Evolutionary conservation across 345 rosid genomes (phyloP).

Genomic region (Hirschfeldia incana): DNA sequence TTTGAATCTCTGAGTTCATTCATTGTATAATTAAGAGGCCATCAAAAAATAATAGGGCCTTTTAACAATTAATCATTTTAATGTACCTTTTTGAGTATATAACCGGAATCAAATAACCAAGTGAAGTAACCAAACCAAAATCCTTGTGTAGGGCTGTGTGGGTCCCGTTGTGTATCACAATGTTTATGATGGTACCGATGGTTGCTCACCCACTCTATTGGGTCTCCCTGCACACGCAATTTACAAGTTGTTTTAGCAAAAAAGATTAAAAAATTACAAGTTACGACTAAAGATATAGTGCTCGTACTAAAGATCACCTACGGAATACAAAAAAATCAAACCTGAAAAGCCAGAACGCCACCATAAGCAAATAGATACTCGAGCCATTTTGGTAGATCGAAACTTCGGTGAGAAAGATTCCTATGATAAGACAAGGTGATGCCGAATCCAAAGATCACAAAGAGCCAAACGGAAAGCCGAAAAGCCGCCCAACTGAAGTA

Average conservation of each 20-base stretch:
- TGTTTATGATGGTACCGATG: conserved; percentile 82
- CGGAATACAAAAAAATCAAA: background rate
- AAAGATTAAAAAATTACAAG: background rate
- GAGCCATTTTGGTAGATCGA: conserved; percentile 73
- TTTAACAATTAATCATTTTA: background rate
- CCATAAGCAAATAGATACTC: conserved; percentile 76
- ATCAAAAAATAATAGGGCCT: background rate
- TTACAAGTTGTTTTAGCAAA: too few relatives aligned
- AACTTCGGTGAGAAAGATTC: conserved; percentile 68
- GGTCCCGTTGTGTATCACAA: conserved; percentile 73
- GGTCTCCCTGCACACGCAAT: conserved; percentile 35
- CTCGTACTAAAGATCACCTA: too few relatives aligned
- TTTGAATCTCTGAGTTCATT: too few relatives aligned
- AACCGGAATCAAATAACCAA: conserved; percentile 63
- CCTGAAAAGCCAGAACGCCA: conserved; percentile 68
- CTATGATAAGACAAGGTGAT: conserved; percentile 66
- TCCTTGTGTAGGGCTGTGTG: conserved; percentile 77
- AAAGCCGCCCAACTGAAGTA: conserved; percentile 58
- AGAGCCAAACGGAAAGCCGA: conserved; percentile 44
- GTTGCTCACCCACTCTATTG: conserved; percentile 85
- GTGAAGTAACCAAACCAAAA: conserved; percentile 76
- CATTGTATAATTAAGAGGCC: too few relatives aligned
- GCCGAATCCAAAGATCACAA: conserved; percentile 49
- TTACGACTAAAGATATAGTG: background rate
- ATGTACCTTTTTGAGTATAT: conserved; percentile 48